Conservation (phyloP, 2,329 filamentous ascomycete genomes). For the Talaromyces piceae region DNA sequence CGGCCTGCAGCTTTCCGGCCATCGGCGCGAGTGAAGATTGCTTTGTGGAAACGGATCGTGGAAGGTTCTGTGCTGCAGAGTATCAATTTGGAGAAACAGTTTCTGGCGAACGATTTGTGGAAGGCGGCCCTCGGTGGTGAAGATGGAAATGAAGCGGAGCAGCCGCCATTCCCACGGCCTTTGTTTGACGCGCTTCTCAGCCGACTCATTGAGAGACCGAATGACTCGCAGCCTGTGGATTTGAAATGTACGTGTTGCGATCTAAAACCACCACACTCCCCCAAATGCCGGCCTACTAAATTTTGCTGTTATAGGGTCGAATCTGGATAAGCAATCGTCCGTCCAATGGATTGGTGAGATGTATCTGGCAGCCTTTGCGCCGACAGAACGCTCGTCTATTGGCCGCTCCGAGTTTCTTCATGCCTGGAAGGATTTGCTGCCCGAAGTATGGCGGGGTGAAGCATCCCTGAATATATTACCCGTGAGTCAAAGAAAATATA, state of each 20-base stretch:
- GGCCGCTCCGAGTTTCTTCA: slow-evolving; percentile 28
- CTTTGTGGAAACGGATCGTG: slow-evolving; percentile 42
- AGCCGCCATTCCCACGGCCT: slow-evolving; percentile 24
- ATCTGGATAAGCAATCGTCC: slow-evolving; percentile 28
- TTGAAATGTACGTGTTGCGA: slow-evolving; percentile 29
- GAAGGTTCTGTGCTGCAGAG: slow-evolving; percentile 34
- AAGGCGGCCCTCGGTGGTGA: slow-evolving; percentile 31
- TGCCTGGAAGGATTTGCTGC: slow-evolving; percentile 36
- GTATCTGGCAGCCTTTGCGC: slow-evolving; percentile 32
- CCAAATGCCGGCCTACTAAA: neutral
- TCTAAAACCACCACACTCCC: neutral
- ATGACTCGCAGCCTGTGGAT: slow-evolving; percentile 13
- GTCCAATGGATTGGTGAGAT: slow-evolving; percentile 33
- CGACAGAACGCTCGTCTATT: slow-evolving; percentile 22
- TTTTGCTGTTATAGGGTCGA: slow-evolving; percentile 25
- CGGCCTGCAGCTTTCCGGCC: slow-evolving; percentile 37
- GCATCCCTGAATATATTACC: slow-evolving; percentile 26
- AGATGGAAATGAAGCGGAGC: slow-evolving; percentile 26
- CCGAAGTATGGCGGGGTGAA: slow-evolving; percentile 36
- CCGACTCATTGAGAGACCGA: slow-evolving; percentile 26
- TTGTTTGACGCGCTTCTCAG: slow-evolving; percentile 34
- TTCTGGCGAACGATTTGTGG: slow-evolving; percentile 36
- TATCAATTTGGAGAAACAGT: slow-evolving; percentile 35
- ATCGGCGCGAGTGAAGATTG: slow-evolving; percentile 39
- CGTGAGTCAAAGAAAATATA: slow-evolving; percentile 15